phyloP scores from a whole-genome alignment of 1,284 basidiomycete species.

The Wallemia mellicola region DNA sequence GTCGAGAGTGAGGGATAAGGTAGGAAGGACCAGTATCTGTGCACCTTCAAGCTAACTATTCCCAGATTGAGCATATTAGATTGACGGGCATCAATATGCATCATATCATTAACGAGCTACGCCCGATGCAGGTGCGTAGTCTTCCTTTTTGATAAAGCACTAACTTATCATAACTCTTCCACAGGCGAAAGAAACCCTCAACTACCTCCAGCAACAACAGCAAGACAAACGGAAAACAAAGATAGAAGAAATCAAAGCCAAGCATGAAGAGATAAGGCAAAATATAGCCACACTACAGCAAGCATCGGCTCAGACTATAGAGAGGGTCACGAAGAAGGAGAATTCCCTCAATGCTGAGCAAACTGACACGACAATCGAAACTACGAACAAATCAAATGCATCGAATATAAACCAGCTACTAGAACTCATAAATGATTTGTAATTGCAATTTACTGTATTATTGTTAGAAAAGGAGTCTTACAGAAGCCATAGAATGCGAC shows the following conservation, averaged over 20 bases:
- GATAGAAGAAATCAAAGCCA: not conserved
- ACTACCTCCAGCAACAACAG: not conserved
- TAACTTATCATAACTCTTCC: not conserved
- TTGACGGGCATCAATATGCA: not conserved
- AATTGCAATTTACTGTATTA: not conserved
- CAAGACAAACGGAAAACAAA: not conserved
- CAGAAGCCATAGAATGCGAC: not conserved
- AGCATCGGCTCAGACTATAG: not conserved
- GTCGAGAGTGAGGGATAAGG: not conserved
- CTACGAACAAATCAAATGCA: not conserved
- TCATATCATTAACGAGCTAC: conserved; percentile 1
- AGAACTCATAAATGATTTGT: not conserved
- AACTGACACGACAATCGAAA: not conserved
- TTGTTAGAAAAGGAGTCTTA: no score
- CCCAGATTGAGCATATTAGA: not conserved
- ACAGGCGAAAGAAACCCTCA: not conserved
- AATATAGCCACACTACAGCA: not conserved
- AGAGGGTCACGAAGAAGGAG: not conserved
- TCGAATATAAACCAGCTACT: not conserved
- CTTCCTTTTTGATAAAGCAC: not conserved
- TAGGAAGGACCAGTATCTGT: not conserved
- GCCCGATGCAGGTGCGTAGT: not conserved
- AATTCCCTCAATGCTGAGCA: not conserved
- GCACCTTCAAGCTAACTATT: not conserved
- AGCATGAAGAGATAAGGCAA: not conserved